A percentile compares a stretch with the other conserved stretches of the same genome.
Conservation (phyloP, 1,139 yeast genomes). For the Yamadazyma dushanensis region DNA sequence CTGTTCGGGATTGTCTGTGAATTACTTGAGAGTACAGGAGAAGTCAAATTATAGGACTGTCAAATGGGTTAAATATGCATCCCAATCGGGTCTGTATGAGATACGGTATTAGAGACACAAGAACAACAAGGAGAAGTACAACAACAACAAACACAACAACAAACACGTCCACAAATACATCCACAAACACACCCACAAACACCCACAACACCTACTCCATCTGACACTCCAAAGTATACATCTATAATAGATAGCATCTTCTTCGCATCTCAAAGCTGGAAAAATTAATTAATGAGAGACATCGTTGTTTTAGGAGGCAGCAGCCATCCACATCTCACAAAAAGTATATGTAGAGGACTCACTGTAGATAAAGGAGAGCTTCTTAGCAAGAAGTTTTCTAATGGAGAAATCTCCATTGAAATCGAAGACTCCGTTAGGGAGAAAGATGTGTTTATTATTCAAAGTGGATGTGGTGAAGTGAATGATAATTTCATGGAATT, state of each 20-base stretch:
- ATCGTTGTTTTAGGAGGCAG: conserved; percentile 76
- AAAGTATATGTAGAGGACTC: conserved; percentile 60
- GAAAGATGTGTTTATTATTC: conserved; percentile 86
- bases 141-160: too few relatives aligned
- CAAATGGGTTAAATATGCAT: conserved; percentile 83
- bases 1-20: conserved; percentile 73
- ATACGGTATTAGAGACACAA: conserved; percentile 65
- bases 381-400: conserved; percentile 58
- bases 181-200: too few relatives aligned
- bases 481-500: conserved; percentile 90
- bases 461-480: conserved; percentile 83
- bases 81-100: conserved; percentile 79
- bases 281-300: conserved; percentile 54
- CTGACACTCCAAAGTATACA: too few relatives aligned
- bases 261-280: too few relatives aligned
- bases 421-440: conserved; percentile 86
- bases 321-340: conserved; percentile 66
- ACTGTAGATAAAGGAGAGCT: conserved; percentile 63
- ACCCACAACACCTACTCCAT: too few relatives aligned
- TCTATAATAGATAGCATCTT: too few relatives aligned
- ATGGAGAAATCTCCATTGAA: conserved; percentile 90
- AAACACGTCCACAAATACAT: too few relatives aligned
- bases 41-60: conserved; percentile 66
- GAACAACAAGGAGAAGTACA: too few relatives aligned
- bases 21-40: conserved; percentile 71